Percentiles rank a stretch among this genome's conserved stretches.
Evolutionary conservation across 192 early-diverging fungal species (phyloP).

Genomic region (Linnemannia exigua): DNA sequence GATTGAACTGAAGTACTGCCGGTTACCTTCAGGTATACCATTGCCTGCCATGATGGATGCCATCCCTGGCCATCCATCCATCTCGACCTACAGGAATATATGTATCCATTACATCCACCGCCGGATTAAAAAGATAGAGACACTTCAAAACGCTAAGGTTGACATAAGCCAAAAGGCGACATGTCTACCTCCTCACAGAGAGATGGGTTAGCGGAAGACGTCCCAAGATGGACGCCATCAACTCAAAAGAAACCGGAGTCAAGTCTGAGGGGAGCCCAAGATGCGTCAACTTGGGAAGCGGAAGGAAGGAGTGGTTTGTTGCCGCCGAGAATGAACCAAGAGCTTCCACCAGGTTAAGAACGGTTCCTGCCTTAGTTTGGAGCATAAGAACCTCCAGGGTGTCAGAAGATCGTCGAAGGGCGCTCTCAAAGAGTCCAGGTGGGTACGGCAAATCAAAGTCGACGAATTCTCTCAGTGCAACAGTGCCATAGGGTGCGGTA

Average conservation of each 20-base stretch:
- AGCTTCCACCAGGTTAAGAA: neutral
- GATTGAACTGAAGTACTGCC: no score
- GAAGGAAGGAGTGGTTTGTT: no score
- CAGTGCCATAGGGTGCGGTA: neutral
- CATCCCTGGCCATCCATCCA: no score
- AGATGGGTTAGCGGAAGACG: no score
- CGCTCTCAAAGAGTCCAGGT: neutral
- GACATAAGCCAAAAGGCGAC: neutral
- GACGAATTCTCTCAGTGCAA: neutral
- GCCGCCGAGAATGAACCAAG: no score
- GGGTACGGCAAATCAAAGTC: neutral
- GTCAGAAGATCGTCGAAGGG: neutral
- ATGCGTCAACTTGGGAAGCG: neutral
- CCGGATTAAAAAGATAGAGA: no score
- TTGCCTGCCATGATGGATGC: no score
- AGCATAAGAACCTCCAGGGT: neutral
- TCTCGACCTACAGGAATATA: no score
- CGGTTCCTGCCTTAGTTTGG: fast-evolving
- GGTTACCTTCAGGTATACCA: no score
- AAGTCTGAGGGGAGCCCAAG: neutral
- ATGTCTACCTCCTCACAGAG: no score
- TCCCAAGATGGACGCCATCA: neutral
- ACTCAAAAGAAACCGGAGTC: neutral
- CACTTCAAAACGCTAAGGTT: no score
- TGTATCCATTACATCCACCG: no score